Percentiles rank a stretch among this genome's conserved stretches.
These are phyloP conservation scores for Peniophora sp. DNA, from an alignment of 1,284 basidiomycete genomes.

Conservation along the genomic window DNA sequence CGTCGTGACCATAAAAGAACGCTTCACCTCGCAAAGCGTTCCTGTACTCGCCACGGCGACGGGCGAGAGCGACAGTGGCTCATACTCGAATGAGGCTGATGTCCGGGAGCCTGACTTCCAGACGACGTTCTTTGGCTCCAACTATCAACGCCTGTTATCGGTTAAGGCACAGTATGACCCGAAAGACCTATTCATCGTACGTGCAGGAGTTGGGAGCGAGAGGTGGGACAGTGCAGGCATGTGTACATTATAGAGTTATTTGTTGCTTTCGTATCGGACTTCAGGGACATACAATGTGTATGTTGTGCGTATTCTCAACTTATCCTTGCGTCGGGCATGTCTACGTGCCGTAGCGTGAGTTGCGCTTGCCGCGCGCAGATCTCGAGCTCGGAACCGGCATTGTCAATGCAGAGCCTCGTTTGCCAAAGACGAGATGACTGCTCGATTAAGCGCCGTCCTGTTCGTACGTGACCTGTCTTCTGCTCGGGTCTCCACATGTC, in stretches of 20 bases:
- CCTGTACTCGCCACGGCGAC: slow-evolving; percentile 15
- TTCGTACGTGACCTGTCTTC: too few species aligned
- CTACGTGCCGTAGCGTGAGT: too few species aligned
- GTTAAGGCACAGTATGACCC: slow-evolving; percentile 25
- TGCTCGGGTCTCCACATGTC: too few species aligned
- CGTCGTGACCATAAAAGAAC: slow-evolving; percentile 9
- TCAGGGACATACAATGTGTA: neutral
- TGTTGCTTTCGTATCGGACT: neutral
- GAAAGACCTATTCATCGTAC: slow-evolving; percentile 23
- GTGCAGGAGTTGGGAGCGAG: slow-evolving; percentile 21
- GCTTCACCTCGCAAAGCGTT: slow-evolving; percentile 10
- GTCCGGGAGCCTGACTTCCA: slow-evolving; percentile 19
- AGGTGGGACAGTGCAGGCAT: slow-evolving; percentile 18
- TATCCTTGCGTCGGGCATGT: too few species aligned
- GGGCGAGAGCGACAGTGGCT: slow-evolving; percentile 13
- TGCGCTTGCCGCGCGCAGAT: too few species aligned
- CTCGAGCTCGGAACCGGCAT: too few species aligned
- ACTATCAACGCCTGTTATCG: slow-evolving; percentile 18
- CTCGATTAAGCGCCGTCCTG: too few species aligned
- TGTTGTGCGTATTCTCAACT: neutral
- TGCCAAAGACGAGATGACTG: too few species aligned
- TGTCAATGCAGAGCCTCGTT: too few species aligned
- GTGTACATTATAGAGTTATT: slow-evolving; percentile 8
- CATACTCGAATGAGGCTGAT: slow-evolving; percentile 25
- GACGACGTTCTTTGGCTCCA: slow-evolving; percentile 22